Percentiles rank a stretch among this genome's conserved stretches.
phyloP scores from a whole-genome alignment of 192 early-diverging fungal species.

The Mortierella antarctica region DNA sequence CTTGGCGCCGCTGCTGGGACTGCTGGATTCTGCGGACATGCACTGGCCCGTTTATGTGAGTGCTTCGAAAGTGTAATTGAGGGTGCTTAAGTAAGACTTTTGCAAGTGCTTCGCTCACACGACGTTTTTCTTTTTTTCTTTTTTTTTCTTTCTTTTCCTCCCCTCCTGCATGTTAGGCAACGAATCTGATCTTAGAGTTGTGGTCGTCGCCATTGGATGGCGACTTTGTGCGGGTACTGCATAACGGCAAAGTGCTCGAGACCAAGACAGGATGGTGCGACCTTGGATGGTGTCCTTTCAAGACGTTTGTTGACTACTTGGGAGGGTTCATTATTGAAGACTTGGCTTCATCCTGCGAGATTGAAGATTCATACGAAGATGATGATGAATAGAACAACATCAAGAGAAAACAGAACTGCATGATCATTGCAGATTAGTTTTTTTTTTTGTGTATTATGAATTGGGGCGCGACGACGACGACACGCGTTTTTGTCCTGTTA shows the following conservation, averaged over 20 bases:
- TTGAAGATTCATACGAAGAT: neutral
- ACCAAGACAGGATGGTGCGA: conserved; percentile 29
- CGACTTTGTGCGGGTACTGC: conserved; percentile 19
- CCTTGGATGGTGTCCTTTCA: conserved; percentile 28
- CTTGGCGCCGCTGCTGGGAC: conserved; percentile 9
- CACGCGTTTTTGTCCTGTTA: conserved; percentile 28
- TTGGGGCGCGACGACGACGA: neutral
- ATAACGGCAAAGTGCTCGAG: conserved; percentile 12
- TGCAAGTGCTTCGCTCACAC: neutral
- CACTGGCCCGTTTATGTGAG: conserved; percentile 36
- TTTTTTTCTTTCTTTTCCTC: neutral
- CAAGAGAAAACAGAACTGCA: neutral
- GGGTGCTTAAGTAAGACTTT: neutral
- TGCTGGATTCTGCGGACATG: conserved; percentile 21
- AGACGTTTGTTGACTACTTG: conserved; percentile 8
- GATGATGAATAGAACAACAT: neutral
- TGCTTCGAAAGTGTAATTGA: neutral
- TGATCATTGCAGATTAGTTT: neutral
- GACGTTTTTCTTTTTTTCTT: neutral
- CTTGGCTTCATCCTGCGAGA: neutral
- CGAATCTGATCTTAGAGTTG: conserved; percentile 27
- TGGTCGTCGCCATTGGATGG: conserved; percentile 9
- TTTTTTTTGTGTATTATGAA: neutral
- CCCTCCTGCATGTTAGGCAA: neutral
- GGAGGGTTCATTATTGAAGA: conserved; percentile 10